These are phyloP conservation scores for Platanus orientalis DNA, from an alignment of 164 flowering plant genomes.

Conservation along the genomic window DNA sequence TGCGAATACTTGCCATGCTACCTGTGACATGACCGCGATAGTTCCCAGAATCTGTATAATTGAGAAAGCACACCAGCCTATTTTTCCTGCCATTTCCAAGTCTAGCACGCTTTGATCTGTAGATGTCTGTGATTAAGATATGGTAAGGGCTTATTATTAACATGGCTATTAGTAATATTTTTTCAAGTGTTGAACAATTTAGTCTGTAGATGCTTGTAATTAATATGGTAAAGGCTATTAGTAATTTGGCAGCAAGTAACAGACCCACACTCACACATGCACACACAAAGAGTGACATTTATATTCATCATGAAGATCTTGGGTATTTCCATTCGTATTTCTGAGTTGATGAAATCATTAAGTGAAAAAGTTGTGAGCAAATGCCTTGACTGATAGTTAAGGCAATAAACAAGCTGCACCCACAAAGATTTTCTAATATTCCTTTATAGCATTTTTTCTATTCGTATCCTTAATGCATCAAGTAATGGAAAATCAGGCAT, in stretches of 20 bases:
- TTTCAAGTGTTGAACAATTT: constrained; percentile 85
- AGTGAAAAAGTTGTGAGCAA: too few relatives aligned
- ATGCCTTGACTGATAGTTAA: too few relatives aligned
- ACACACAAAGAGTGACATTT: too few relatives aligned
- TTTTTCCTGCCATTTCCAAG: constrained; percentile 60
- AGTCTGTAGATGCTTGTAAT: constrained; percentile 82
- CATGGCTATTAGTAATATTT: too few relatives aligned
- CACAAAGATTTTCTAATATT: too few relatives aligned
- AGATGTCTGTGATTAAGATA: constrained; percentile 55
- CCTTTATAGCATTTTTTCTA: neutral
- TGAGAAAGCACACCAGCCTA: constrained; percentile 96
- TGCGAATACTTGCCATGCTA: constrained; percentile 89
- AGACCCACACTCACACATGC: too few relatives aligned
- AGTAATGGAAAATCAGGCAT: neutral
- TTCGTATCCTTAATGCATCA: too few relatives aligned
- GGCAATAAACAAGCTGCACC: too few relatives aligned
- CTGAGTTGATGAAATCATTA: too few relatives aligned
- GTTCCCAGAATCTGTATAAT: constrained; percentile 78
- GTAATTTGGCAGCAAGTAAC: neutral
- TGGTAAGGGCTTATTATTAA: neutral
- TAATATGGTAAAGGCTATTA: neutral
- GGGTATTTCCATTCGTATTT: too few relatives aligned
- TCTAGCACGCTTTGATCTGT: constrained; percentile 91
- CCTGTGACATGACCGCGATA: constrained; percentile 89
- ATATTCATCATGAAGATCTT: too few relatives aligned